Percentiles rank a stretch among this genome's conserved stretches.
These are phyloP conservation scores for Litchi chinensis DNA, from an alignment of 345 rosid genomes.

Conservation along the genomic window DNA sequence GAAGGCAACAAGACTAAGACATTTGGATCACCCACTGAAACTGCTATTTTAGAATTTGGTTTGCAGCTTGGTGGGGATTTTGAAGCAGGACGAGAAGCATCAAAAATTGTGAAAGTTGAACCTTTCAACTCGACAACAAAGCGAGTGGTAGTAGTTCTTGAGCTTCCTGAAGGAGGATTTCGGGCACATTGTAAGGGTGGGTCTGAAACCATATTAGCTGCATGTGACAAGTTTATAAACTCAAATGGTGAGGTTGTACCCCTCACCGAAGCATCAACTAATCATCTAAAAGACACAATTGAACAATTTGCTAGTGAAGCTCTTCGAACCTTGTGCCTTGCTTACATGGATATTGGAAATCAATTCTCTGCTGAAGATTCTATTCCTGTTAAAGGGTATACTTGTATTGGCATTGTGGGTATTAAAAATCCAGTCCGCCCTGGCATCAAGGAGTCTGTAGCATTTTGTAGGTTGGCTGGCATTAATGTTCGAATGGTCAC, in stretches of 20 bases:
- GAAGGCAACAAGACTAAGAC: conserved; percentile 64
- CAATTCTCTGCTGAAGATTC: conserved; percentile 51
- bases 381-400: conserved; percentile 60
- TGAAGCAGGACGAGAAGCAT: conserved; percentile 49
- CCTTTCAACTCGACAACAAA: conserved; percentile 89
- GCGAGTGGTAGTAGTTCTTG: conserved; percentile 79
- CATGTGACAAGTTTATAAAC: conserved; percentile 74
- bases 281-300: conserved; percentile 51
- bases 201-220: conserved; percentile 72
- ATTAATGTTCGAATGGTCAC: conserved; percentile 84
- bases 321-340: conserved; percentile 93
- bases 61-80: conserved; percentile 79
- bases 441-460: conserved; percentile 83
- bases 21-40: conserved; percentile 90
- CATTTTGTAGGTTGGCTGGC: conserved; percentile 82
- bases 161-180: conserved; percentile 64
- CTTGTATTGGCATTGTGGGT: conserved; percentile 79
- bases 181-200: conserved; percentile 85
- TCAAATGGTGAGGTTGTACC: conserved; percentile 72
- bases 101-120: conserved; percentile 73
- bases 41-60: conserved; percentile 88
- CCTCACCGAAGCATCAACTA: conserved; percentile 53
- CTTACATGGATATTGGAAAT: conserved; percentile 63
- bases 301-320: conserved; percentile 87
- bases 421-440: conserved; percentile 86